Evolutionary conservation across 352 stramenopile genomes (phyloP), one percentile per base, ranked within the genome.

Genomic region (Aphanomyces euteiches): DNA sequence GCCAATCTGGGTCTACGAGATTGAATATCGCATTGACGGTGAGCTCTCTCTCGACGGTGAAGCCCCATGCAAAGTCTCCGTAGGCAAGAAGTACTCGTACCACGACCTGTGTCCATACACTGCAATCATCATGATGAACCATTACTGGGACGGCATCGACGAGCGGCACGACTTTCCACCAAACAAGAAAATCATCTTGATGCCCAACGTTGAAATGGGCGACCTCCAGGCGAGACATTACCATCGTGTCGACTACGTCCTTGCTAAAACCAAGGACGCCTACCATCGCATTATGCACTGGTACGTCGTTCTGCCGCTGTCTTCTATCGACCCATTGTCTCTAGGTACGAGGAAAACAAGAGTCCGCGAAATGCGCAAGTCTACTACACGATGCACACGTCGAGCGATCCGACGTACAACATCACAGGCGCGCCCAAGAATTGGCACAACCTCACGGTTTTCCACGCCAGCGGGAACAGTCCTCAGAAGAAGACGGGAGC

Each of bases 1-100:
- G 61, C 81, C 81, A 56, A 59, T 41, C 4, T 88, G 80, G 80
- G 80, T 84, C 28, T 47, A 79, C 40, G 75, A 70, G 12, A 50
- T 76, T 7, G 56, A 67, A 45, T 85, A 83, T 63, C 13, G 77
- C 15, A 75, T 85, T 64, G 19, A 59, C 12, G 41, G 58, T 66
- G n/a, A 5, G 28, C 28, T 28, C 28, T 28, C 28, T 28, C 28
- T 28, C 28, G 1, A 28, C 28, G 2, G 1, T 28, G 28, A 28
- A 28, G 54, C 19, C 13, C 41, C 17, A 7, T 6, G 12, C 28
- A 28, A n/a, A 28, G 28, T 28, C 28, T 28, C 28, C 28, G 38
- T 66, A 66, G 58, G 58, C 38, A 47, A 66, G 38, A 53, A 10
- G 15, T 36, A 54, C 8, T 39, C 3, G 28, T 66, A 66, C 17